Evolutionary conservation across 1,284 basidiomycete species (phyloP).

Genomic region (Apiotrichum gracile): DNA sequence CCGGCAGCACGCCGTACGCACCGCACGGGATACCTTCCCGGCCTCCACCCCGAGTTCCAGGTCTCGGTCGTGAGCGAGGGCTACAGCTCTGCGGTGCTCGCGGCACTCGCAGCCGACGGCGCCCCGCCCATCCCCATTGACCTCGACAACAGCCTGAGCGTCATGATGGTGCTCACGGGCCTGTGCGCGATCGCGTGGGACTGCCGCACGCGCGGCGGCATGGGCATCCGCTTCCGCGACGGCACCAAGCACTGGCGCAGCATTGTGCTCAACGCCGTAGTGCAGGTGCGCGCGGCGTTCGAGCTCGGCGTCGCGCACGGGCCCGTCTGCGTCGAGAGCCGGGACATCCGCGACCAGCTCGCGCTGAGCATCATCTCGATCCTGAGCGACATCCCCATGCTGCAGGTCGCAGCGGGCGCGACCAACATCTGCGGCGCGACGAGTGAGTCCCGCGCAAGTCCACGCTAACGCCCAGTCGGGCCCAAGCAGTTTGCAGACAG

Average conservation of each 20-base stretch:
- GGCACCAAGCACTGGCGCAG: constrained; percentile 37
- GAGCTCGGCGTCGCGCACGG: constrained; percentile 22
- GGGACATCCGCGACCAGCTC: constrained; percentile 35
- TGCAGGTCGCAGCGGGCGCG: constrained; percentile 37
- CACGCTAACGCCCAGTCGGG: constrained; percentile 15
- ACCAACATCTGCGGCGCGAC: constrained; percentile 29
- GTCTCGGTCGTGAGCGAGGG: constrained; percentile 29
- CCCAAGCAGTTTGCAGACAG: constrained; percentile 33
- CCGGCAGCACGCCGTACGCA: not conserved
- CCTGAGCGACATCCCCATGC: constrained; percentile 40
- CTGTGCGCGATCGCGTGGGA: constrained; percentile 39
- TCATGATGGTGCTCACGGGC: constrained; percentile 32
- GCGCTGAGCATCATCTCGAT: constrained; percentile 38
- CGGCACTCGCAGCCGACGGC: constrained; percentile 24
- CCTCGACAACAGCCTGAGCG: constrained; percentile 26
- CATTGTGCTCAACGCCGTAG: constrained; percentile 33
- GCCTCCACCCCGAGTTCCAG: constrained; percentile 38
- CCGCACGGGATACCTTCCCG: constrained; percentile 21
- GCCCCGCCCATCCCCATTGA: constrained; percentile 24
- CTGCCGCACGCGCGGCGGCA: constrained; percentile 35
- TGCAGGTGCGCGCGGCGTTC: constrained; percentile 32
- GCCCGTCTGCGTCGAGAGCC: constrained; percentile 21
- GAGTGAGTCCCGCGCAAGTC: constrained; percentile 12
- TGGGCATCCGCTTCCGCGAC: constrained; percentile 37
- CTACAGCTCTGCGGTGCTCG: constrained; percentile 27